Percentiles rank a stretch among this genome's conserved stretches.
These are phyloP conservation scores for Penicillium sp. DNA, from an alignment of 2,329 filamentous ascomycete genomes.

Conservation along the genomic window DNA sequence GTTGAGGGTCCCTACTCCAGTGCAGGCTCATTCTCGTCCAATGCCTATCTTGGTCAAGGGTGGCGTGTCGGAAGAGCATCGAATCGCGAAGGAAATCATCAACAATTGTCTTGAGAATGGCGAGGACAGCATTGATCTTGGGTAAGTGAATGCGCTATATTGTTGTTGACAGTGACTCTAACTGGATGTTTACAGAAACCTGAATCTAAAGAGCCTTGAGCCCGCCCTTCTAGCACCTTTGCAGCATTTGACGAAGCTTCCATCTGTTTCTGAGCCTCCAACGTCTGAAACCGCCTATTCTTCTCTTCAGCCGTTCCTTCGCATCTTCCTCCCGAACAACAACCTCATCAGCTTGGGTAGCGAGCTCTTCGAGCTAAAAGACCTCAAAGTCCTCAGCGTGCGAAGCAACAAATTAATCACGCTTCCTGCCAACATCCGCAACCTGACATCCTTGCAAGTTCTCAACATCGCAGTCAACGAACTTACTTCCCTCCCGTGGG, in stretches of 20 bases:
- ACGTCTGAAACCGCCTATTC: conserved; percentile 38
- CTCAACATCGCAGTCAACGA: conserved; percentile 48
- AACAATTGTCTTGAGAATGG: conserved; percentile 45
- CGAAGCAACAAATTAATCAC: conserved; percentile 46
- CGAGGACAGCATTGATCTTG: conserved; percentile 45
- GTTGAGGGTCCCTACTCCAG: neutral
- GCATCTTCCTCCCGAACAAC: conserved; percentile 46
- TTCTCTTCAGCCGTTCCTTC: conserved; percentile 42
- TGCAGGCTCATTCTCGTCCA: conserved; percentile 11
- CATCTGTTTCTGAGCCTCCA: conserved; percentile 32
- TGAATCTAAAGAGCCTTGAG: conserved; percentile 32
- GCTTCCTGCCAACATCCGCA: conserved; percentile 42
- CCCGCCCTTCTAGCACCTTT: conserved; percentile 36
- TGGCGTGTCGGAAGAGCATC: conserved; percentile 37
- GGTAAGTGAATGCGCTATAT: conserved; percentile 31
- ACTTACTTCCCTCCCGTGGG: conserved; percentile 45
- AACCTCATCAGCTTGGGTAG: conserved; percentile 35
- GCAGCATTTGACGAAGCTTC: conserved; percentile 42
- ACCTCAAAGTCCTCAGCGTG: conserved; percentile 45
- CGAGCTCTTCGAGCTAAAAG: conserved; percentile 43
- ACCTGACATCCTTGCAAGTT: conserved; percentile 42
- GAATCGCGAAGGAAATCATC: conserved; percentile 37
- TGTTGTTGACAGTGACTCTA: neutral
- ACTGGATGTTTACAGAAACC: conserved; percentile 25
- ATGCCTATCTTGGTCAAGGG: conserved; percentile 15